phyloP scores from a whole-genome alignment of 306 rosid species.

The Cyamopsis tetragonoloba region DNA sequence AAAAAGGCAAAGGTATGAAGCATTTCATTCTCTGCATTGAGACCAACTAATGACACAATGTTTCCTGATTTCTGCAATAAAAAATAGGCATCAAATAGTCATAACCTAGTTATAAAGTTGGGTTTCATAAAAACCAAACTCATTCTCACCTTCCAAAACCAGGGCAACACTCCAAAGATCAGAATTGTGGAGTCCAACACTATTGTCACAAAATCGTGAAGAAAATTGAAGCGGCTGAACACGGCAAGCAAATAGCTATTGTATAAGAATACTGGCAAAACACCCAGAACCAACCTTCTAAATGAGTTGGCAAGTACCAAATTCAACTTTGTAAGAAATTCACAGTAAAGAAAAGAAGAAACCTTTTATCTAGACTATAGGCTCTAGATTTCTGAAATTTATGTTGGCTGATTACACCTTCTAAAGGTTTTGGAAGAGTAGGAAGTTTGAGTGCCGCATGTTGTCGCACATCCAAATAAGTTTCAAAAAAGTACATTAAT shows the following conservation, averaged over 20 bases:
- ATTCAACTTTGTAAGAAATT: slow-evolving; percentile 1
- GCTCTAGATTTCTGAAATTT: slow-evolving; percentile 89
- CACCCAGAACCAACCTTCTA: background rate
- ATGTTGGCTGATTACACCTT: slow-evolving; percentile 90
- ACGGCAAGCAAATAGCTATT: slow-evolving; percentile 24
- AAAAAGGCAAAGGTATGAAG: slow-evolving; percentile 83
- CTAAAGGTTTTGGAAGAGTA: slow-evolving; percentile 82
- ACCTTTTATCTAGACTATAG: slow-evolving; percentile 97
- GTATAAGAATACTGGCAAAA: slow-evolving; percentile 5
- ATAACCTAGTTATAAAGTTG: slow-evolving; percentile 3
- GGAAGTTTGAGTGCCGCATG: slow-evolving; percentile 78
- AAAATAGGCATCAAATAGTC: slow-evolving; percentile 10
- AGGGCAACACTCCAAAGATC: slow-evolving; percentile 74
- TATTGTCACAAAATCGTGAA: slow-evolving; percentile 87
- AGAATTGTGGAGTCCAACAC: slow-evolving; percentile 79
- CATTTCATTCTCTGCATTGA: slow-evolving; percentile 86
- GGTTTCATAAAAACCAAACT: slow-evolving; percentile 9
- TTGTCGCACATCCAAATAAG: slow-evolving; percentile 86
- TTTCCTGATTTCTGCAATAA: slow-evolving; percentile 85
- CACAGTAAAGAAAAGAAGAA: slow-evolving; percentile 10
- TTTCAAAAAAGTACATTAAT: slow-evolving; percentile 76
- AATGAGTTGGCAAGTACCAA: too few species aligned
- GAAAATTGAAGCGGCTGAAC: slow-evolving; percentile 79
- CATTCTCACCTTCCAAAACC: slow-evolving; percentile 91
- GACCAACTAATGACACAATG: slow-evolving; percentile 55